Percentiles rank a stretch among this genome's conserved stretches.
Evolutionary conservation across 441 rosid species (phyloP).

Genomic region (Biscutella auriculata): DNA sequence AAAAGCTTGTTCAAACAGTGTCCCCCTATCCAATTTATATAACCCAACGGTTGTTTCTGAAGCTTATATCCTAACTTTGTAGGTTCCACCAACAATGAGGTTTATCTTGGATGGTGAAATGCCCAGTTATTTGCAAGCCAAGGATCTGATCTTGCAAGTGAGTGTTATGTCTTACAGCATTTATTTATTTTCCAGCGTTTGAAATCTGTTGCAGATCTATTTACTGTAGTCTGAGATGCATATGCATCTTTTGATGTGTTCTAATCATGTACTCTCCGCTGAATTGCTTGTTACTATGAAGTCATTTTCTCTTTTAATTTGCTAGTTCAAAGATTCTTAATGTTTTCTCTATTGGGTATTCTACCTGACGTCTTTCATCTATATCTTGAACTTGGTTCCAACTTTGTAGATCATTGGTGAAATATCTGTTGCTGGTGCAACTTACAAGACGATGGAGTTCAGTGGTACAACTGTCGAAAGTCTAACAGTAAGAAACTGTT

Average conservation of each 20-base stretch:
- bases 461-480: constrained; percentile 83
- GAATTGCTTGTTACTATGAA: neutral
- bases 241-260: neutral
- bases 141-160: constrained; percentile 95
- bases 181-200: neutral
- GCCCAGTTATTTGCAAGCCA: constrained; percentile 79
- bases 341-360: neutral
- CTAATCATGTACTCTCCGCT: neutral
- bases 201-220: neutral
- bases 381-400: neutral
- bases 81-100: constrained; percentile 93
- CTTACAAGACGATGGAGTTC: constrained; percentile 94
- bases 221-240: neutral
- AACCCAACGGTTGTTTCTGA: neutral
- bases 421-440: constrained; percentile 93
- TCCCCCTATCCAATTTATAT: neutral
- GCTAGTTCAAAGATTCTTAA: neutral
- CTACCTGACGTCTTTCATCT: constrained; percentile 1
- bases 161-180: constrained; percentile 16
- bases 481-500: constrained; percentile 46
- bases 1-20: neutral
- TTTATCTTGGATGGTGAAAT: constrained; percentile 96
- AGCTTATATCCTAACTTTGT: constrained; percentile 5
- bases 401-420: constrained; percentile 80
- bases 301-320: neutral